A percentile compares a stretch with the other conserved stretches of the same genome.
phyloP scores from a whole-genome alignment of 2,329 filamentous ascomycete species.

The Dactylellina sp. region DNA sequence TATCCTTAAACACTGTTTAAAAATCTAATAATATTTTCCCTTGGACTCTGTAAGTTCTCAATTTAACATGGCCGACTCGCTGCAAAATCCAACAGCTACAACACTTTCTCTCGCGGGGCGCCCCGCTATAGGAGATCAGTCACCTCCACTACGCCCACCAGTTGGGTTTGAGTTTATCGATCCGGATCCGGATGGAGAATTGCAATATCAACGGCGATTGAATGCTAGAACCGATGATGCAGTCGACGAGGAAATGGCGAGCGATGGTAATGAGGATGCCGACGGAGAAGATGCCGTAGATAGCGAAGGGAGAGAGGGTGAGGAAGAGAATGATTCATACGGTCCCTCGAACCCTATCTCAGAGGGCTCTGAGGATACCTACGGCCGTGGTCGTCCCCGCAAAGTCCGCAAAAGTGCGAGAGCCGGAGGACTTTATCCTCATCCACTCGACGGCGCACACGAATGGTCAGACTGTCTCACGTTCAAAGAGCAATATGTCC shows the following conservation, averaged over 20 bases:
- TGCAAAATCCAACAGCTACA: slow-evolving; percentile 3
- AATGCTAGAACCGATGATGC: slow-evolving; percentile 7
- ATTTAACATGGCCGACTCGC: not conserved
- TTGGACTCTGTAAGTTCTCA: too few relatives aligned
- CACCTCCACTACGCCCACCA: too few relatives aligned
- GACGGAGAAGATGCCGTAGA: not conserved
- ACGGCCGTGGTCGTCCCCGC: not conserved
- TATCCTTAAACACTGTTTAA: too few relatives aligned
- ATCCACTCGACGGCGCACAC: slow-evolving; percentile 26
- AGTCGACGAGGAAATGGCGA: not conserved
- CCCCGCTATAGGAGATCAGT: too few relatives aligned
- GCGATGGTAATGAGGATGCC: not conserved
- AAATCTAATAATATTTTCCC: too few relatives aligned
- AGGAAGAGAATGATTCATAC: not conserved
- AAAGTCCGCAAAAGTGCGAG: slow-evolving; percentile 1
- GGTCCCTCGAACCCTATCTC: not conserved
- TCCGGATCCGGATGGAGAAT: too few relatives aligned
- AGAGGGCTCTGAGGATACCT: slow-evolving; percentile 1
- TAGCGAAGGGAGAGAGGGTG: not conserved
- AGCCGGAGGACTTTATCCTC: slow-evolving; percentile 15
- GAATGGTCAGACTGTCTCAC: slow-evolving; percentile 10
- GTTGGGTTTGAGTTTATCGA: too few relatives aligned
- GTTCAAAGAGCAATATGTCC: slow-evolving; percentile 39
- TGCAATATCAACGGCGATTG: too few relatives aligned
- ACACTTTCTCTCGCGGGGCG: not conserved